A percentile compares a stretch with the other conserved stretches of the same genome.
phyloP scores from a whole-genome alignment of 257 asterid species.

The Solanum habrochaites region DNA sequence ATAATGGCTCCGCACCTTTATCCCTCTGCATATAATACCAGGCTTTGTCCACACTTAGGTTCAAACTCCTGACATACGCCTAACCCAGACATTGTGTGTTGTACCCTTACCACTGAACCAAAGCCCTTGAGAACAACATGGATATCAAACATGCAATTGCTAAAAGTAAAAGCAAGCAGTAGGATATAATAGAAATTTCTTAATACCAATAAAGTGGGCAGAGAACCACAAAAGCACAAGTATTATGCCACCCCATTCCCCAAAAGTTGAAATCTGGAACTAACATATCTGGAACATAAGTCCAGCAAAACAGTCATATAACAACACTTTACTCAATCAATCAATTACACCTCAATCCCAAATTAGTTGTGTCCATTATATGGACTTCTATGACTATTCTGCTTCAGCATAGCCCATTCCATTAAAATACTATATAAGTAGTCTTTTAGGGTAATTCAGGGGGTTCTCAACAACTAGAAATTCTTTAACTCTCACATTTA shows the following conservation, averaged over 20 bases:
- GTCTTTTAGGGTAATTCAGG: neutral
- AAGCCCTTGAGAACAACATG: neutral
- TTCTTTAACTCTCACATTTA: neutral
- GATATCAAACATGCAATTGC: neutral
- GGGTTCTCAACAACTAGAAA: neutral
- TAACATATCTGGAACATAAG: neutral
- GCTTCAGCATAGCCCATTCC: neutral
- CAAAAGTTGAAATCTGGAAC: neutral
- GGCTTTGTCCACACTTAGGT: neutral
- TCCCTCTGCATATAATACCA: neutral
- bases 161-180: neutral
- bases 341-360: neutral
- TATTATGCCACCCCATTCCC: neutral
- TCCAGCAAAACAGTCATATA: neutral
- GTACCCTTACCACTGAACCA: neutral
- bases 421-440: neutral
- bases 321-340: neutral
- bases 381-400: neutral
- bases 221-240: neutral
- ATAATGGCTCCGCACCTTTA: neutral
- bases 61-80: neutral
- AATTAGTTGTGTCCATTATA: neutral
- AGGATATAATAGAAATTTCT: neutral
- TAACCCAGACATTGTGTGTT: neutral
- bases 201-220: neutral